These are phyloP conservation scores for Capsicum baccatum DNA, from an alignment of 257 asterid genomes.

Conservation along the genomic window DNA sequence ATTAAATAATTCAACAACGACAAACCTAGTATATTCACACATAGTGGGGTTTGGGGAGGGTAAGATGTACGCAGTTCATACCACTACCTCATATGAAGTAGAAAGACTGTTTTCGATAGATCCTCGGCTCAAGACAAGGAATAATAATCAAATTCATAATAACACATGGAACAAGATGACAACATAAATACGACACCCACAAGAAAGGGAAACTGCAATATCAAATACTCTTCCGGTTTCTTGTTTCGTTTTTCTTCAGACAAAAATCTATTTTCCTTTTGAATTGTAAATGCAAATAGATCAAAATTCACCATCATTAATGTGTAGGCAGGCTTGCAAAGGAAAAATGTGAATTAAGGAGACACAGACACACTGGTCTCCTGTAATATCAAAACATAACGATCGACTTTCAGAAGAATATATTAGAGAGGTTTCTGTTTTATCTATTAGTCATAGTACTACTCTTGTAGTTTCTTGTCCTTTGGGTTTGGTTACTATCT, in stretches of 20 bases:
- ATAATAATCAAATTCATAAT: no score
- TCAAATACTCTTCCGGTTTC: background rate
- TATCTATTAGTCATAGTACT: background rate
- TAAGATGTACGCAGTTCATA: no score
- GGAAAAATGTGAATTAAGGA: conserved; percentile 3
- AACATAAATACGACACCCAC: no score
- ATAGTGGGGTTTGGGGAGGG: no score
- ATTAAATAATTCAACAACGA: background rate
- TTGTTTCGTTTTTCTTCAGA: background rate
- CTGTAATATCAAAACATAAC: background rate
- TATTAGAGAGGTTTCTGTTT: conserved; percentile 18
- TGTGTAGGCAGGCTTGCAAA: background rate
- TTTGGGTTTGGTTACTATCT: no score
- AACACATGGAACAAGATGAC: no score
- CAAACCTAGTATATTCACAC: no score
- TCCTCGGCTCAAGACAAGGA: no score
- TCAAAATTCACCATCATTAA: background rate
- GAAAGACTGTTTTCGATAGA: no score
- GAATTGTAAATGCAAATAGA: conserved; percentile 35
- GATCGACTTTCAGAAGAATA: conserved; percentile 15
- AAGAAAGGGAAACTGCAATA: background rate
- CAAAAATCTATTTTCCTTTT: background rate
- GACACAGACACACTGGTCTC: background rate
- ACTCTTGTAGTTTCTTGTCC: no score
- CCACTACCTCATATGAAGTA: no score